A percentile compares a stretch with the other conserved stretches of the same genome.
Conservation (phyloP, 352 stramenopile species). For the Phytopythium montanum region DNA sequence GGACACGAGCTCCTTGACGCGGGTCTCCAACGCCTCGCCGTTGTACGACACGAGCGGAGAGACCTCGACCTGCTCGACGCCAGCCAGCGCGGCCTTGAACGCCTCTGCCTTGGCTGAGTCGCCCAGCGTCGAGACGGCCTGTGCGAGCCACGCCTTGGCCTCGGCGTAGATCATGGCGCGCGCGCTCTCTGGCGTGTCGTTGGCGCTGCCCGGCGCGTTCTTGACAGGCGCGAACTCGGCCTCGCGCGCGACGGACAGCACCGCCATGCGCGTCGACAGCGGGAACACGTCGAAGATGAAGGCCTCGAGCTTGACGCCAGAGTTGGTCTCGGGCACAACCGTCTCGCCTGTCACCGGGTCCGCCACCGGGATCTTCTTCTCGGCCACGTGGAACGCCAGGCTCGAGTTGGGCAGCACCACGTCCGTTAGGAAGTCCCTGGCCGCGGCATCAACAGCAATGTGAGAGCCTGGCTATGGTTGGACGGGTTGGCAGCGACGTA, state of each 20-base stretch:
- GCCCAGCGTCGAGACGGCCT: background rate
- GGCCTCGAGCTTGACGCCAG: conserved; percentile 97
- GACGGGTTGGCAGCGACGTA: conserved; percentile 32
- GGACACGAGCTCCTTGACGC: conserved; percentile 24
- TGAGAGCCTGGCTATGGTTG: background rate
- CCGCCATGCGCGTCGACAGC: conserved; percentile 89
- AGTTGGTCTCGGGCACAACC: conserved; percentile 80
- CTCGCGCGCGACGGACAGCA: conserved; percentile 90
- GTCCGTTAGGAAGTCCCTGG: conserved; percentile 76
- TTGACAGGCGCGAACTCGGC: conserved; percentile 94
- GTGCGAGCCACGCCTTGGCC: conserved; percentile 54
- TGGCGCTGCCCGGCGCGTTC: conserved; percentile 70
- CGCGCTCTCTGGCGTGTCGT: conserved; percentile 86
- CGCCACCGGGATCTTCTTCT: conserved; percentile 97
- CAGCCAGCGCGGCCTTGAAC: conserved; percentile 38
- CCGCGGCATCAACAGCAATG: background rate
- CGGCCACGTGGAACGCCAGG: conserved; percentile 94
- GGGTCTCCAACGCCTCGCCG: conserved; percentile 68
- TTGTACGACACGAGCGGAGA: conserved; percentile 86
- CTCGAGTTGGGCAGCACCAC: conserved; percentile 81
- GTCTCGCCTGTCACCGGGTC: conserved; percentile 69
- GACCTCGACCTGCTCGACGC: conserved; percentile 58
- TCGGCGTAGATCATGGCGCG: conserved; percentile 69
- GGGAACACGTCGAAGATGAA: conserved; percentile 99
- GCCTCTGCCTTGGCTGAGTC: conserved; percentile 23